Evolutionary conservation across 257 asterid species (phyloP).

Genomic region (Gardenia jasminoides): DNA sequence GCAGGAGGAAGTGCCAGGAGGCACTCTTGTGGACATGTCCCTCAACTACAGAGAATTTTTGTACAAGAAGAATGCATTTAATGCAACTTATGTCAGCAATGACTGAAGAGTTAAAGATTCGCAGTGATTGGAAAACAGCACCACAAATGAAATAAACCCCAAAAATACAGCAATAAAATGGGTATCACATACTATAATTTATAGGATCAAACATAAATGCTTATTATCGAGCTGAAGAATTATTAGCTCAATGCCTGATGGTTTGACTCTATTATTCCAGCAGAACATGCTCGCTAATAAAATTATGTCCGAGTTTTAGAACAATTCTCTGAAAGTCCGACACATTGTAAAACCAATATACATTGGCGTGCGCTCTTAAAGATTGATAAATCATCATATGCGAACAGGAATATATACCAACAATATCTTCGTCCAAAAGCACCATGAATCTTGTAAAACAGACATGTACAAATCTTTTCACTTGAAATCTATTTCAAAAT

Average conservation of each 20-base stretch:
- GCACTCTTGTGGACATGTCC: slow-evolving; percentile 46
- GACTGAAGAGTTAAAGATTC: neutral
- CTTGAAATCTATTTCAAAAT: neutral
- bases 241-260: no score
- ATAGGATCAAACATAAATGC: neutral
- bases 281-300: neutral
- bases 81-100: slow-evolving; percentile 6
- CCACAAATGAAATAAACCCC: neutral
- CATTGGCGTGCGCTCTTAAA: neutral
- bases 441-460: neutral
- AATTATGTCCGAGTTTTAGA: neutral
- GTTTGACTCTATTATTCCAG: neutral
- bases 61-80: slow-evolving; percentile 5
- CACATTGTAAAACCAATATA: neutral
- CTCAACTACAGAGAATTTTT: slow-evolving; percentile 39
- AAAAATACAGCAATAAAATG: neutral
- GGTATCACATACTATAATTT: neutral
- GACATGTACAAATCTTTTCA: neutral
- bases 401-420: neutral
- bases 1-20: slow-evolving; percentile 42
- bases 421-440: neutral
- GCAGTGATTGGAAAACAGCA: neutral
- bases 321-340: neutral
- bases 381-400: neutral
- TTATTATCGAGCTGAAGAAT: neutral